Conservation (phyloP, 139 green algal species). For the Gonium pectorale region DNA sequence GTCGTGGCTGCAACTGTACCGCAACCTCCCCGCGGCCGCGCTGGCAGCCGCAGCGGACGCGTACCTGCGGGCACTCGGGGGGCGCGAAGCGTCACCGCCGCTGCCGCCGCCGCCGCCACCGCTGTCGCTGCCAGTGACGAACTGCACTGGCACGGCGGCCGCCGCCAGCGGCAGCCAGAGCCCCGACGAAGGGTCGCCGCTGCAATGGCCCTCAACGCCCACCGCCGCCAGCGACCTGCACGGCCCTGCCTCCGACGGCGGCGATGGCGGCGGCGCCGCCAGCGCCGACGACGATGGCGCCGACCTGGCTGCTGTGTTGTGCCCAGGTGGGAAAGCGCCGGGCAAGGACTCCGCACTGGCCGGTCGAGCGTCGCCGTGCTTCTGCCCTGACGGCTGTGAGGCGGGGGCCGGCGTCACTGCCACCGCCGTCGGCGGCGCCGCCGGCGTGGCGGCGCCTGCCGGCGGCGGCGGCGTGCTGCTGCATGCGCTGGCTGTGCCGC, state of each 20-base stretch:
- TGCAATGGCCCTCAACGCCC: not conserved
- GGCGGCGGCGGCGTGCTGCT: not conserved
- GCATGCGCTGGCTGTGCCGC: not conserved
- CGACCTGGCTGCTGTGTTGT: too few species aligned
- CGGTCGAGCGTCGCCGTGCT: too few species aligned
- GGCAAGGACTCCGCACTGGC: too few species aligned
- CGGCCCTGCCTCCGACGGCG: too few species aligned
- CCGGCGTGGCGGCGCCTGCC: not conserved
- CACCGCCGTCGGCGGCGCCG: not conserved
- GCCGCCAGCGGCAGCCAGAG: too few species aligned
- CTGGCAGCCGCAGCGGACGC: constrained; percentile 19
- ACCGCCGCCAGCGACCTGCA: not conserved
- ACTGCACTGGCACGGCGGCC: too few species aligned
- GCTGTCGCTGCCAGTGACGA: not conserved
- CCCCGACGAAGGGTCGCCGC: too few species aligned
- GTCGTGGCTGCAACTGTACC: not conserved
- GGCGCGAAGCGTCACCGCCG: not conserved
- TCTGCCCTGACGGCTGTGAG: too few species aligned
- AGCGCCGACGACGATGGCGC: too few species aligned
- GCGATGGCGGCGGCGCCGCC: too few species aligned
- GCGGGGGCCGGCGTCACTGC: not conserved
- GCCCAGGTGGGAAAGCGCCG: too few species aligned
- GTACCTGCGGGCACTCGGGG: not conserved
- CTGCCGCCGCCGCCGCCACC: not conserved
- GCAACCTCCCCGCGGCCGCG: not conserved